Base-by-base conservation (phyloP, 2,329 filamentous ascomycete genomes). In the Dothidotthia symphoricarpi region DNA sequence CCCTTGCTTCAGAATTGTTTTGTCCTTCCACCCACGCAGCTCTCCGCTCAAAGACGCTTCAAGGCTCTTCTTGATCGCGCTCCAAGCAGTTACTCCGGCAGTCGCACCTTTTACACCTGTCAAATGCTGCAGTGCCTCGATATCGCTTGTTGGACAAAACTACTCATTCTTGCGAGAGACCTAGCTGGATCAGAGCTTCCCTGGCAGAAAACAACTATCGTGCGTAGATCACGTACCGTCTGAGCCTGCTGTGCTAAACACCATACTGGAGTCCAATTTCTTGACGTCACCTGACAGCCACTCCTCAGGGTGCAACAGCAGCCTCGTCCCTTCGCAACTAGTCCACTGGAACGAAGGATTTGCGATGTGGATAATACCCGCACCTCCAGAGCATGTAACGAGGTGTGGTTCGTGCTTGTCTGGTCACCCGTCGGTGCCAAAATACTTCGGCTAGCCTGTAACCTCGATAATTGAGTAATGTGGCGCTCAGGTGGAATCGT, bases 1-100 rank as follows among this genome's bases (percentile, higher is more conserved):
- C 11, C 82, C 82, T 63, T 84, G 78, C 1, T 80, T 80, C 17
- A 86, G 69, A 3, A 86, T 78, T 16, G 40, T 43, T 34, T 48
- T 50, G 63, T 28, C 36, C 5, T 26, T 33, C 47, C 43, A 44
- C 3, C 24, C 36, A 12, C 31, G 16, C 3, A 42, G 13, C 4
- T 24, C 13, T 14, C 46, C 39, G 14, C 26, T 28, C 8, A 51
- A 26, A 27, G 36, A 34, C 12, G 28, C 38, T 34, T 43, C 36
- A 1, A 47, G 31, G 10, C 24, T 14, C 13, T 38, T 31, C 15
- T 35, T 29, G 3, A 53, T 40, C 3, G 53, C 38, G 5, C 25
- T 37, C 55, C 53, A 60, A 15, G 57, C 53, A 1, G 57, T 55
- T 2, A 55, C 43, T 3, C 56, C 53, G 3, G 47, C 51, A 24